Evolutionary conservation across 2,329 filamentous ascomycete species (phyloP), one percentile per base, ranked within the genome.

Genomic region (Sporothrix phasma): DNA sequence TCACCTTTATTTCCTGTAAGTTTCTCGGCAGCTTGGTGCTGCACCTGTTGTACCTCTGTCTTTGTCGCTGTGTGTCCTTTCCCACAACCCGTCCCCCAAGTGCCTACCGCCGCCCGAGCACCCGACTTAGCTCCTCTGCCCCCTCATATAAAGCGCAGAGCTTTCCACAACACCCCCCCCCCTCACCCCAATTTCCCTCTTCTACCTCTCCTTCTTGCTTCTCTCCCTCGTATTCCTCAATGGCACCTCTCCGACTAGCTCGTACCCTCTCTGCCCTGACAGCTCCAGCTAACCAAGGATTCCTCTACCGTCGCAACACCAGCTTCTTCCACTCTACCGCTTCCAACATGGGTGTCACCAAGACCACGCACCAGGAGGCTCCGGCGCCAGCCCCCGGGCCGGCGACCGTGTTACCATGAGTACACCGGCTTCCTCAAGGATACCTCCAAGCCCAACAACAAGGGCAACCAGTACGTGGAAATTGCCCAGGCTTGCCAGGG

Each of bases 371-470:
- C 70, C 72, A 77, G 41, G 76, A 82, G 67, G 93, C 72, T 81
- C 82, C 71, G 80, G 81, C 64, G 74, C 85, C 71, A 79, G 76
- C 68, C 89, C 93, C 65, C 73, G 77, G 69, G 71, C 73, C 17
- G 88, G 90, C 69, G 86, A 97, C 74, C 84, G 78, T 29, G 90
- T 97, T 72, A 84, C 83, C 72, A 96, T 97, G 85, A 94, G 78
- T 97, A 97, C 82, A 94, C 88, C 47, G 94, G 94, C 71, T 96
- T 81, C 78, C 82, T 97, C 68, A 89, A 88, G 77, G 87, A 95
- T 72, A 72, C 79, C 24, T 77, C 72, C 68, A 77, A 84, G 74
- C 76, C 82, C 19, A 80, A 84, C 65, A 80, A 84, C 72, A 85
- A 89, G 82, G 92, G 92, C 71, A 77, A 75, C 29, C 73, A 91